These are phyloP conservation scores for Beta vulgaris DNA, from an alignment of 148 eudicot species.

Conservation along the genomic window DNA sequence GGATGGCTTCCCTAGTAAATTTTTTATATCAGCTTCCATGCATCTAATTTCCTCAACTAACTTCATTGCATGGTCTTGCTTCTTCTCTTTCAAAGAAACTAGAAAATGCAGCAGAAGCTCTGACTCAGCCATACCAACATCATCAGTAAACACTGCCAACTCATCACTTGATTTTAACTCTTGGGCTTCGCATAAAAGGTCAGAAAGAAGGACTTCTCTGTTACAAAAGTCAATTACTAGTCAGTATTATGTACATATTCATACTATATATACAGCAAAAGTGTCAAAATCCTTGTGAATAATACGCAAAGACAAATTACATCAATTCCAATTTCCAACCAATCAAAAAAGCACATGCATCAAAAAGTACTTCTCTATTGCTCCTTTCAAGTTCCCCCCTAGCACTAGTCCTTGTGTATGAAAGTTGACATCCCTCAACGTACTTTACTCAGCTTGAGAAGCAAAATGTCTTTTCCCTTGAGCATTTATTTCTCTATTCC, in stretches of 20 bases:
- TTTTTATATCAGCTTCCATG: slow-evolving; percentile 74
- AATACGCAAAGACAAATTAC: neutral
- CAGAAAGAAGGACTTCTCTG: slow-evolving; percentile 74
- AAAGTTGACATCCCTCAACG: neutral
- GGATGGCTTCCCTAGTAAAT: slow-evolving; percentile 42
- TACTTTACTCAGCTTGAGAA: neutral
- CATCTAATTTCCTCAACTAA: slow-evolving; percentile 52
- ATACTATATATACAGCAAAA: neutral
- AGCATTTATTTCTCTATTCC: neutral
- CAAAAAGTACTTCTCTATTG: neutral
- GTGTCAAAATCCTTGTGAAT: neutral
- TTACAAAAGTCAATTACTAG: slow-evolving; percentile 6
- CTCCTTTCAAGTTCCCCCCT: neutral
- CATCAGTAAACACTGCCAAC: slow-evolving; percentile 20
- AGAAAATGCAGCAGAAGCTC: slow-evolving; percentile 63
- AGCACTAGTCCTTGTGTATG: neutral
- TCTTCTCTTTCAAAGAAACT: slow-evolving; percentile 44
- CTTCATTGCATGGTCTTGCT: slow-evolving; percentile 52
- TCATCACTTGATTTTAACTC: slow-evolving; percentile 27
- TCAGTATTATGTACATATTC: neutral
- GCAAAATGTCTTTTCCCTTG: neutral
- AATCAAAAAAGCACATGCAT: neutral
- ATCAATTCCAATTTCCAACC: neutral
- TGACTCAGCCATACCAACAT: slow-evolving; percentile 49
- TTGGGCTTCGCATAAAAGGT: slow-evolving; percentile 45